Conservation (phyloP, 768 basidiomycete genomes). For the Tricholoma furcatifolium region DNA sequence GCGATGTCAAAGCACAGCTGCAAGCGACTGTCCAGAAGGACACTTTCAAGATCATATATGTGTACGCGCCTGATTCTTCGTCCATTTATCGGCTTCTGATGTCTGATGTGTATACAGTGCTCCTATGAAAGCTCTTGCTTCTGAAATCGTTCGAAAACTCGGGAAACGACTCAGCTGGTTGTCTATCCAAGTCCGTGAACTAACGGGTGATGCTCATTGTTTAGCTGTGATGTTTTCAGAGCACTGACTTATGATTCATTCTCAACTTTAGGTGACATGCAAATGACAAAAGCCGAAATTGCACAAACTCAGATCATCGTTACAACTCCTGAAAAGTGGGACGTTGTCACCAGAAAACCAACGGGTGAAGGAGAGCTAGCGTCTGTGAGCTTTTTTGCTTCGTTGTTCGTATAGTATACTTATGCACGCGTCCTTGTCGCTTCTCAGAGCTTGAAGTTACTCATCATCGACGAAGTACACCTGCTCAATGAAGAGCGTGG, state of each 20-base stretch:
- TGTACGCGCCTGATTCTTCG: conserved; percentile 45
- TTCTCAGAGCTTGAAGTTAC: conserved; percentile 78
- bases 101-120: conserved; percentile 52
- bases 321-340: conserved; percentile 99
- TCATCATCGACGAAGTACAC: conserved; percentile 98
- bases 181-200: conserved; percentile 79
- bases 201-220: conserved; percentile 62
- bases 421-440: not conserved
- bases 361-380: conserved; percentile 97
- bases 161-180: conserved; percentile 90
- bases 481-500: conserved; percentile 97
- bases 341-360: conserved; percentile 96
- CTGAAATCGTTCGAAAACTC: conserved; percentile 93
- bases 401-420: not conserved
- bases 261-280: conserved; percentile 77
- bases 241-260: conserved; percentile 17
- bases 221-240: not conserved
- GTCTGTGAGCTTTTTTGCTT: conserved; percentile 52
- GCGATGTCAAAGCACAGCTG: conserved; percentile 26
- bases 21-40: conserved; percentile 59
- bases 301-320: conserved; percentile 96
- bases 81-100: not conserved
- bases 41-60: conserved; percentile 95
- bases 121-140: conserved; percentile 97
- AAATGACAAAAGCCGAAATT: conserved; percentile 91